phyloP scores from a whole-genome alignment of 2,329 filamentous ascomycete genomes.

The Colletotrichum karsti region DNA sequence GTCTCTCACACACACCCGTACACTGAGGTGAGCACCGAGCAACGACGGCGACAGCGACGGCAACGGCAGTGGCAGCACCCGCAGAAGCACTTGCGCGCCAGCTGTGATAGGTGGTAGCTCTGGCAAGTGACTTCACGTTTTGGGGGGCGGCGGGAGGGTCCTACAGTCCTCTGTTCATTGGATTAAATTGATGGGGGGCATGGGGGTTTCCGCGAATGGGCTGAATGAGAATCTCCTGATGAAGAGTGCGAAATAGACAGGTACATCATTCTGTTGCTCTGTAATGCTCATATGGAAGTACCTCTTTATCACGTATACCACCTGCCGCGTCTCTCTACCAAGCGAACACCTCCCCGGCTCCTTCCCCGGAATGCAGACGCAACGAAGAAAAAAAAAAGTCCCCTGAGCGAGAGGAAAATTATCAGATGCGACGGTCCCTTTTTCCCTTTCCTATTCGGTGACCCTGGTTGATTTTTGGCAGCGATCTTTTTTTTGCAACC shows the following conservation, averaged over 20 bases:
- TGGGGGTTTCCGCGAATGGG: slow-evolving; percentile 10
- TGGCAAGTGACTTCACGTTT: background rate
- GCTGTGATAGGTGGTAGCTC: background rate
- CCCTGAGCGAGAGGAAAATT: background rate
- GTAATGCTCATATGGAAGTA: fast-evolving
- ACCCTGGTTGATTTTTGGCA: background rate
- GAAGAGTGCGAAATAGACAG: background rate
- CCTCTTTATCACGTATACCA: background rate
- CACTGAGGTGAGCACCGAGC: background rate
- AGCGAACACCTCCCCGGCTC: slow-evolving; percentile 1
- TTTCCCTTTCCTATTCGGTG: background rate
- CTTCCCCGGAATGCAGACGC: slow-evolving; percentile 18
- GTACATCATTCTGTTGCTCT: fast-evolving
- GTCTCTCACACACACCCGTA: no score
- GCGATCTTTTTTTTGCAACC: background rate
- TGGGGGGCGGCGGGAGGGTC: slow-evolving; percentile 20
- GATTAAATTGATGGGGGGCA: slow-evolving; percentile 13
- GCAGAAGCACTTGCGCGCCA: background rate
- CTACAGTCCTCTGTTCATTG: slow-evolving; percentile 22
- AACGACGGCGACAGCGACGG: background rate
- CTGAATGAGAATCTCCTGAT: slow-evolving; percentile 9
- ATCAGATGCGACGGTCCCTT: slow-evolving; percentile 1
- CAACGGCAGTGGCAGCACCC: background rate
- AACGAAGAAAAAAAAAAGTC: background rate
- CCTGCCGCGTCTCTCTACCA: background rate